A percentile compares a stretch with the other conserved stretches of the same genome.
These are phyloP conservation scores for Striga asiatica DNA, from an alignment of 257 asterid genomes.

Conservation along the genomic window DNA sequence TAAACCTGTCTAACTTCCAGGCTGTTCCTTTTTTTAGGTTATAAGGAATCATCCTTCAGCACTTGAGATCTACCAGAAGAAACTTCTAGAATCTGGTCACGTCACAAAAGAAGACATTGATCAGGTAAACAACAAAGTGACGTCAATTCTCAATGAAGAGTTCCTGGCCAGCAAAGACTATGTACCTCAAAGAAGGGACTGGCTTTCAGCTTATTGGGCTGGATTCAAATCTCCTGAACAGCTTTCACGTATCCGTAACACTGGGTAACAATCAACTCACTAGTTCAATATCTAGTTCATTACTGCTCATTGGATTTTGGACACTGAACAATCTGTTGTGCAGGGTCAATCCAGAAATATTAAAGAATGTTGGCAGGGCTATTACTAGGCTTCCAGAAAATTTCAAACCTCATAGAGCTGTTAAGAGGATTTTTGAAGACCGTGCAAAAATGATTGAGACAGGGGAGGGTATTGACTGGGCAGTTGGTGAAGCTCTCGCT, in stretches of 20 bases:
- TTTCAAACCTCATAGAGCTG: slow-evolving; percentile 86
- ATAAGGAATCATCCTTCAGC: slow-evolving; percentile 85
- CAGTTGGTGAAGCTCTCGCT: slow-evolving; percentile 96
- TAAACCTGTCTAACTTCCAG: slow-evolving; percentile 8
- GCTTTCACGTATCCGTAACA: slow-evolving; percentile 79
- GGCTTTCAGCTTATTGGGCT: slow-evolving; percentile 96
- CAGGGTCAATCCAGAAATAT: slow-evolving; percentile 91
- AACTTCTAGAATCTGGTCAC: slow-evolving; percentile 64
- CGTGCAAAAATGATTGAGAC: slow-evolving; percentile 96
- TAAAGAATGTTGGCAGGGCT: slow-evolving; percentile 87
- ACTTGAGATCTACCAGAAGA: slow-evolving; percentile 68
- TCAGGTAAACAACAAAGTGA: slow-evolving; percentile 58
- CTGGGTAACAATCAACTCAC: slow-evolving; percentile 48
- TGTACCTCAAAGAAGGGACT: slow-evolving; percentile 79
- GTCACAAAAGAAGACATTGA: slow-evolving; percentile 64
- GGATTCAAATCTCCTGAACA: slow-evolving; percentile 95
- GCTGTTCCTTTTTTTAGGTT: slow-evolving; percentile 40
- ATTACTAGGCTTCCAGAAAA: slow-evolving; percentile 69
- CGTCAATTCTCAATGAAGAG: slow-evolving; percentile 79
- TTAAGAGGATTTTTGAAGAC: slow-evolving; percentile 75
- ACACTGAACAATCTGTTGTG: slow-evolving; percentile 10
- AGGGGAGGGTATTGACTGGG: slow-evolving; percentile 98
- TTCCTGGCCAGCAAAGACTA: slow-evolving; percentile 90
- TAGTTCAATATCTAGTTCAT: not conserved
- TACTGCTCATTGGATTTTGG: not conserved